Evolutionary conservation across 345 rosid genomes (phyloP), one percentile per base, ranked within the genome.

Genomic region (Murraya paniculata): DNA sequence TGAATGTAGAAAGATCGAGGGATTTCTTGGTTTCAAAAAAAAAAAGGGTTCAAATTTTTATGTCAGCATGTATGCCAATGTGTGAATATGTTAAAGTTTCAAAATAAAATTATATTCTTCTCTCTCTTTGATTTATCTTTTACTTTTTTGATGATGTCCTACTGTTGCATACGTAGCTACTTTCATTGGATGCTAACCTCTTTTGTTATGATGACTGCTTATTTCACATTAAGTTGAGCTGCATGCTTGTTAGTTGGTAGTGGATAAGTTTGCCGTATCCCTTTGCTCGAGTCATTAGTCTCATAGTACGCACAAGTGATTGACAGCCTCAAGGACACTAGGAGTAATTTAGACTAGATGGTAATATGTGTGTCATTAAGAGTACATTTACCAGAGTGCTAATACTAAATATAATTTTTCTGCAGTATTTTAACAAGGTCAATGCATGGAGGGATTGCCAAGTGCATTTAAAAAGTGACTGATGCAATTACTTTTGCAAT

Each of bases 341-440:
- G 75, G 75, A 36, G 27, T 39, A 60, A 9, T 74, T 30, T 68
- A 74, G 85, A 62, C 58, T 71, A 80, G 74, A n/a, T 35, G 60
- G 72, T 53, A 30, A 73, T 77, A 10, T 61, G 16, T 74, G 62
- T 81, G 74, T 60, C 82, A 56, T 73, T 81, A 38, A 79, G 84
- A 82, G 82, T 78, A 76, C 81, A 76, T 80, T 81, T 82, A 48
- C 74, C 79, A 9, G 79, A 64, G 81, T 85, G 84, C 88, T 85
- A 83, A 85, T 85, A 79, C 53, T 58, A 79, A 73, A 70, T 84
- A 76, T 80, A 80, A 85, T 85, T 81, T 83, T 83, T 72, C 74
- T 85, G 86, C 88, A 85, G 88, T 83, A 81, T 66, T 59, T 59
- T 78, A 73, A 64, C 82, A 36, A 83, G 86, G 77, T 83, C 83